A percentile compares a stretch with the other conserved stretches of the same genome.
These are phyloP conservation scores for Cryptococcus wingfieldii DNA, from an alignment of 1,284 basidiomycete species.

Conservation along the genomic window DNA sequence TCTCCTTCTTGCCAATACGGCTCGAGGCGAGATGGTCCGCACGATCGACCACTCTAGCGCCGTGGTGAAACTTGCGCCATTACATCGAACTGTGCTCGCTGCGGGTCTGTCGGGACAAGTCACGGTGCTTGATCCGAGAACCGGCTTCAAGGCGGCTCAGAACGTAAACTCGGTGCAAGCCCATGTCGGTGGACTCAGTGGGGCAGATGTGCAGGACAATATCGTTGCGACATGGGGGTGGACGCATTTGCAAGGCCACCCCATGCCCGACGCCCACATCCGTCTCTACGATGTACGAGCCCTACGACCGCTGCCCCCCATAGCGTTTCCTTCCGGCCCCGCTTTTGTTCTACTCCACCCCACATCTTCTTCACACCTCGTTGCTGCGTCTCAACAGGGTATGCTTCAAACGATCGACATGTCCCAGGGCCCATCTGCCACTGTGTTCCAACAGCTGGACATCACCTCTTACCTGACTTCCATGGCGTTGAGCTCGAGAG, in stretches of 20 bases:
- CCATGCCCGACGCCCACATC: conserved; percentile 84
- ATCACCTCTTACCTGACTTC: conserved; percentile 71
- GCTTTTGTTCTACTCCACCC: conserved; percentile 82
- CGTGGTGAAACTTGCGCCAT: conserved; percentile 41
- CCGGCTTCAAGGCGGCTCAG: conserved; percentile 52
- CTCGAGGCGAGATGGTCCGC: conserved; percentile 65
- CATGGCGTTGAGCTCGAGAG: conserved; percentile 76
- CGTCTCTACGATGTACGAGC: conserved; percentile 87
- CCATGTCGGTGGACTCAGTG: conserved; percentile 75
- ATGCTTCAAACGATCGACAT: conserved; percentile 87
- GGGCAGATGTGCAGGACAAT: conserved; percentile 72
- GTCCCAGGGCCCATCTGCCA: conserved; percentile 58
- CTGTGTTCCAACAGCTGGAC: conserved; percentile 54
- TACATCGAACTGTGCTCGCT: conserved; percentile 56
- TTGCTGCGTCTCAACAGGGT: conserved; percentile 77
- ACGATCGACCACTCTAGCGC: conserved; percentile 49
- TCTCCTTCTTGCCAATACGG: conserved; percentile 66
- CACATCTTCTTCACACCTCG: conserved; percentile 69
- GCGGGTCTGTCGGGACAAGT: conserved; percentile 79
- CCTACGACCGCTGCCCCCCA: conserved; percentile 67
- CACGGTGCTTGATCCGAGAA: conserved; percentile 74
- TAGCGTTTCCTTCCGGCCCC: conserved; percentile 83
- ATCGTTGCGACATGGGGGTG: conserved; percentile 80
- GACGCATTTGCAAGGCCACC: conserved; percentile 81
- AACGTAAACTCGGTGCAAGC: conserved; percentile 61